These are phyloP conservation scores for Histomonas meleagridis DNA, from an alignment of 208 protist genomes.

Conservation along the genomic window DNA sequence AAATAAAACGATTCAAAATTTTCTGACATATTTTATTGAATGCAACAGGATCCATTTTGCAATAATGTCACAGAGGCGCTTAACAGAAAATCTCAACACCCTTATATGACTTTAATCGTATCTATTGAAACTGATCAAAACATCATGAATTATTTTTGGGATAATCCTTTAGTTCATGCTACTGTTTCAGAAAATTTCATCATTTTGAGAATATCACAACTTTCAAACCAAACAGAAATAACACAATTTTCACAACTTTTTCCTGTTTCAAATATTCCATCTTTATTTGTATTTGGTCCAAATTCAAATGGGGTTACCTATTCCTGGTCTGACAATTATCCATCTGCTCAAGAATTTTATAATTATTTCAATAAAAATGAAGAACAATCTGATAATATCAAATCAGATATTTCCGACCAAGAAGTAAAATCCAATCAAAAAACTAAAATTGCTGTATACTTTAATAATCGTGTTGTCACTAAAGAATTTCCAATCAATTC, in stretches of 20 bases:
- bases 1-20: too few species aligned
- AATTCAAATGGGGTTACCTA: neutral
- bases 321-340: neutral
- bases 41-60: too few species aligned
- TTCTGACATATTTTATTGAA: too few species aligned
- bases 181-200: neutral
- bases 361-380: too few species aligned
- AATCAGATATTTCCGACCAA: too few species aligned
- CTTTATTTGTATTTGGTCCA: neutral
- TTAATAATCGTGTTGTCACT: too few species aligned
- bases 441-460: too few species aligned
- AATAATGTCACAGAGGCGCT: neutral
- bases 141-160: neutral
- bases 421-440: too few species aligned
- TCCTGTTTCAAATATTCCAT: neutral
- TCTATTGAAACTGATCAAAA: neutral
- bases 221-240: neutral
- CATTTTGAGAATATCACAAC: neutral
- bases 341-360: neutral
- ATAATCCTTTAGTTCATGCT: neutral
- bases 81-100: neutral
- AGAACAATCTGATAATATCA: too few species aligned
- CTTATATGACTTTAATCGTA: neutral
- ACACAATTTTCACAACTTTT: neutral
- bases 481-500: too few species aligned